phyloP scores from a whole-genome alignment of 805 yeast species.

The Candida verbasci region DNA sequence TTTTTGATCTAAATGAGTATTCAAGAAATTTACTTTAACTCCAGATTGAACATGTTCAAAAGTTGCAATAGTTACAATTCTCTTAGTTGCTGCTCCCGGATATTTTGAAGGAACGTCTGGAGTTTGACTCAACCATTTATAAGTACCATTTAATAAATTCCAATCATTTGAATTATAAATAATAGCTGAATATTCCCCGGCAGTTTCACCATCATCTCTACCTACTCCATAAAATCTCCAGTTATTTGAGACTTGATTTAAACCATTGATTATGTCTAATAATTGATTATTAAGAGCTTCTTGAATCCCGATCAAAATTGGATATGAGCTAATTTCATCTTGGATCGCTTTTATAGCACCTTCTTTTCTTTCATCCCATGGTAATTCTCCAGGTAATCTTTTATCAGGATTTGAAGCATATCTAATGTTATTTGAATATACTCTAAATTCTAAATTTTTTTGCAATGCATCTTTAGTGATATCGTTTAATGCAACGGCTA shows the following conservation, averaged over 20 bases:
- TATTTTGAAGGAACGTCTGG: conserved; percentile 30
- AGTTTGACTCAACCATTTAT: conserved; percentile 24
- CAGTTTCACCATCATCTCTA: conserved; percentile 23
- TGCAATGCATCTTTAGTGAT: neutral
- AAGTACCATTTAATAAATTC: conserved; percentile 17
- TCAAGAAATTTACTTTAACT: conserved; percentile 24
- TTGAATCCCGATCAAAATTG: conserved; percentile 39
- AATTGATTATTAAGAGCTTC: conserved; percentile 35
- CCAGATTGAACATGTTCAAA: conserved; percentile 19
- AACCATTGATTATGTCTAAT: conserved; percentile 22
- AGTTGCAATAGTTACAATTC: conserved; percentile 35
- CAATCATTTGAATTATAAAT: conserved; percentile 20
- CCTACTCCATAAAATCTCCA: conserved; percentile 29
- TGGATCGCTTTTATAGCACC: conserved; percentile 22
- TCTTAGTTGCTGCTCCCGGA: conserved; percentile 43
- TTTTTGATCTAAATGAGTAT: conserved; percentile 38
- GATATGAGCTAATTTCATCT: conserved; percentile 12
- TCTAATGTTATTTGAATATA: conserved; percentile 6
- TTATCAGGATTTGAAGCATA: neutral
- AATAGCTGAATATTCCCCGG: conserved; percentile 27
- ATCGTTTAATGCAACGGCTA: neutral
- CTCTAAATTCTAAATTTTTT: conserved; percentile 1
- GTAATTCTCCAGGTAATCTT: conserved; percentile 1
- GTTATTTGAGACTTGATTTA: conserved; percentile 13
- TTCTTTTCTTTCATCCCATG: conserved; percentile 8